Evolutionary conservation across 2,329 filamentous ascomycete genomes (phyloP).

Genomic region (Colletotrichum scovillei): DNA sequence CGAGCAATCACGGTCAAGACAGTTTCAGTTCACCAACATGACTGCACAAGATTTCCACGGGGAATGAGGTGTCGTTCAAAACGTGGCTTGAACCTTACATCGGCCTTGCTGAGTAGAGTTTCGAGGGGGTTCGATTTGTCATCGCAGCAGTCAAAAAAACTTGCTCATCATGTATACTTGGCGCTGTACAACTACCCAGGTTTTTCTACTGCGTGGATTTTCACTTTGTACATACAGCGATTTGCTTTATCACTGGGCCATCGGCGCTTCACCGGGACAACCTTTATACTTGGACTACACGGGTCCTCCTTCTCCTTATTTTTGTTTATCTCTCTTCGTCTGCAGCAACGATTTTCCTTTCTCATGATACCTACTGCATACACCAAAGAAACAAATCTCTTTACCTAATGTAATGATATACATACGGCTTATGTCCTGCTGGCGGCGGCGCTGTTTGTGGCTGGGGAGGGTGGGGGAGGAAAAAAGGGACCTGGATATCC

Average conservation of each 20-base stretch:
- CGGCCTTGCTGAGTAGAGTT: not conserved
- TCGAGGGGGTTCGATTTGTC: not conserved
- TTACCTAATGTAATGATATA: slow-evolving; percentile 37
- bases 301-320: not conserved
- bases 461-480: not conserved
- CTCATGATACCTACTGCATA: slow-evolving; percentile 32
- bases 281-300: not conserved
- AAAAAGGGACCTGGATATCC: slow-evolving; percentile 9
- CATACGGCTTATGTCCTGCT: slow-evolving; percentile 29
- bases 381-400: slow-evolving; percentile 20
- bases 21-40: slow-evolving; percentile 51
- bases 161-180: not conserved
- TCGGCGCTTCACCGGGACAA: slow-evolving; percentile 4
- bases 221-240: slow-evolving; percentile 19
- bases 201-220: not conserved
- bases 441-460: slow-evolving; percentile 34
- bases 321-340: not conserved
- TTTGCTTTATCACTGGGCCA: slow-evolving; percentile 8
- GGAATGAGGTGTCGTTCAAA: slow-evolving; percentile 7
- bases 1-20: slow-evolving; percentile 41
- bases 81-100: not conserved
- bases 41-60: slow-evolving; percentile 40
- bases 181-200: slow-evolving; percentile 23
- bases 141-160: not conserved
- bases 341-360: slow-evolving; percentile 16